Conservation (phyloP, 192 early-diverging fungal genomes). For the Entophlyctis helioformis region DNA sequence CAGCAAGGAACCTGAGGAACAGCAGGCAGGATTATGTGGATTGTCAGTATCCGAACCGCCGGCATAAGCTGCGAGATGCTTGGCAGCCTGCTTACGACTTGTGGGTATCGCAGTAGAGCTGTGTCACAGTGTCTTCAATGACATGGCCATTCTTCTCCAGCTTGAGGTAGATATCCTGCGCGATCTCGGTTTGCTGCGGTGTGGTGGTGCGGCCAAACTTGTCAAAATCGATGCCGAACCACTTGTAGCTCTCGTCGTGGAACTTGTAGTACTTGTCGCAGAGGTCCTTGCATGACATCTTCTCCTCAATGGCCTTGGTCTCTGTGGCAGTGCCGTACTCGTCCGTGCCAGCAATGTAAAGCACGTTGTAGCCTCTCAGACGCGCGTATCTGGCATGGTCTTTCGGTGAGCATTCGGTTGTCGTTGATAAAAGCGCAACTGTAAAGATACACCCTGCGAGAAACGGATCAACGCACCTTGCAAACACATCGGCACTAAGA, state of each 20-base stretch:
- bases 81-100: conserved; percentile 13
- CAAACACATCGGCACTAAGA: conserved; percentile 78
- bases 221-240: conserved; percentile 93
- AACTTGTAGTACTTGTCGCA: conserved; percentile 93
- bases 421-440: no score
- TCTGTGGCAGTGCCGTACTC: conserved; percentile 99
- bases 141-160: conserved; percentile 59
- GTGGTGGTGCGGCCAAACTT: conserved; percentile 93
- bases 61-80: no score
- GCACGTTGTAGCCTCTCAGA: conserved; percentile 47
- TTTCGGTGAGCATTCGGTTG: no score
- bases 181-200: conserved; percentile 73
- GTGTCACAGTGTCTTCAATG: conserved; percentile 64
- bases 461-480: no score
- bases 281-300: conserved; percentile 75
- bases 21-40: conserved; percentile 5
- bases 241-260: conserved; percentile 82
- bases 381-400: conserved; percentile 78
- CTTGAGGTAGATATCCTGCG: conserved; percentile 79
- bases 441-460: no score
- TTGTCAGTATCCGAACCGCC: not conserved
- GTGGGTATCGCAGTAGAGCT: conserved; percentile 86
- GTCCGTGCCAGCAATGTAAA: conserved; percentile 73
- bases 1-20: conserved; percentile 71
- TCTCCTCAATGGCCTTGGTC: conserved; percentile 93